A percentile compares a stretch with the other conserved stretches of the same genome.
Conservation (phyloP, 495 filamentous ascomycete genomes). For the Acidiella bohemica region DNA sequence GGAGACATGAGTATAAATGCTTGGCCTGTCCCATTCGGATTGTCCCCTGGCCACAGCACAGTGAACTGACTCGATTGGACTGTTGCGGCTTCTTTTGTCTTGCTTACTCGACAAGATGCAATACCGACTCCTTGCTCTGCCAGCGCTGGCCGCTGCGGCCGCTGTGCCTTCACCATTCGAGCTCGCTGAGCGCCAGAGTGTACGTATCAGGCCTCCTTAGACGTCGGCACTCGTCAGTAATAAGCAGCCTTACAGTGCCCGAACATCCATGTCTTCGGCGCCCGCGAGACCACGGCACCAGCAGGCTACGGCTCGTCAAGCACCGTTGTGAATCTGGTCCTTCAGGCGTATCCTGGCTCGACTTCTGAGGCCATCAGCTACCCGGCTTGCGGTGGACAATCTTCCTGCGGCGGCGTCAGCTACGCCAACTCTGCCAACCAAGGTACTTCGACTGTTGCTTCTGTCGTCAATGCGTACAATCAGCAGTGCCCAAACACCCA, state of each 20-base stretch:
- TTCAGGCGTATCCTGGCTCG: conserved; percentile 12
- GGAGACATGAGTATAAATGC: no score
- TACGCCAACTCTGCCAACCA: conserved; percentile 11
- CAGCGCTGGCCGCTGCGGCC: neutral
- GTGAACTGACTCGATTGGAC: no score
- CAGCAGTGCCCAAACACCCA: conserved; percentile 12
- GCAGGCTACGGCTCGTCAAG: conserved; percentile 16
- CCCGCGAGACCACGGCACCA: conserved; percentile 19
- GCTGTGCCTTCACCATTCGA: no score
- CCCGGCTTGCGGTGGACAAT: conserved; percentile 12
- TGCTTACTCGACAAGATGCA: no score
- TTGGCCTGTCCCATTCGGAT: no score
- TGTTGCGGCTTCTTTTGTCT: no score
- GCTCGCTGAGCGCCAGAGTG: neutral
- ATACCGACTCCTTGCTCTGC: neutral
- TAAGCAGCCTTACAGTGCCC: neutral
- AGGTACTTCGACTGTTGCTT: conserved; percentile 6
- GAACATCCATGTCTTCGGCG: conserved; percentile 17
- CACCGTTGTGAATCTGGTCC: conserved; percentile 13
- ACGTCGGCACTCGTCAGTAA: neutral
- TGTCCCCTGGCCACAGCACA: no score
- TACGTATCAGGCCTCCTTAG: neutral
- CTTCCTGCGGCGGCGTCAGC: neutral
- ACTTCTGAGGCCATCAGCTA: conserved; percentile 17
- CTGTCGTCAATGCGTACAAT: conserved; percentile 7